A percentile compares a stretch with the other conserved stretches of the same genome.
Evolutionary conservation across 768 basidiomycete genomes (phyloP).

Genomic region (Imleria badia): DNA sequence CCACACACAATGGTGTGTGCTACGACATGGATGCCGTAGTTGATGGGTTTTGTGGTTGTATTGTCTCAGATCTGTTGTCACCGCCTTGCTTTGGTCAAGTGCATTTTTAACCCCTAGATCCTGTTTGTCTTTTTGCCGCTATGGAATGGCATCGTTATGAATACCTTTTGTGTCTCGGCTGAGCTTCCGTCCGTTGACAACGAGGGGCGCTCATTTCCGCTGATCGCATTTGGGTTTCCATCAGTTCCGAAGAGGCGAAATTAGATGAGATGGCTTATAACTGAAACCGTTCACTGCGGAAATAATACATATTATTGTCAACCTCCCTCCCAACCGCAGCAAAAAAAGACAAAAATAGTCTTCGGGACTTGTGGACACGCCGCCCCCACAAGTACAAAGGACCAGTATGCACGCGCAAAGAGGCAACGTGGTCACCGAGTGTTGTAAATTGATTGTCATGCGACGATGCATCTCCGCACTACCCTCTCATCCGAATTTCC

Average conservation of each 20-base stretch:
- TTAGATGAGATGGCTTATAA: constrained; percentile 3
- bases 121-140: constrained; percentile 1
- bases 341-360: constrained; percentile 10
- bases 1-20: constrained; percentile 25
- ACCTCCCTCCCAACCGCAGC: constrained; percentile 12
- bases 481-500: neutral
- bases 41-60: constrained; percentile 24
- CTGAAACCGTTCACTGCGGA: constrained; percentile 7
- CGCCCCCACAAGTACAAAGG: neutral
- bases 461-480: constrained; percentile 1
- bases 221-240: neutral
- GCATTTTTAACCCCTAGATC: constrained; percentile 23
- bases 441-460: too few species aligned
- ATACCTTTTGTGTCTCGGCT: neutral
- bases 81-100: constrained; percentile 37
- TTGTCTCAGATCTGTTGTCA: constrained; percentile 8
- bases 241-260: neutral
- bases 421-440: constrained; percentile 3
- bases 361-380: neutral
- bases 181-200: constrained; percentile 1
- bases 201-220: constrained; percentile 7
- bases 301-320: neutral
- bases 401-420: too few species aligned
- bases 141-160: constrained; percentile 10
- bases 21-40: constrained; percentile 28